Evolutionary conservation across 371 early-diverging fungal species (phyloP).

Genomic region (Mucor velutinosus): DNA sequence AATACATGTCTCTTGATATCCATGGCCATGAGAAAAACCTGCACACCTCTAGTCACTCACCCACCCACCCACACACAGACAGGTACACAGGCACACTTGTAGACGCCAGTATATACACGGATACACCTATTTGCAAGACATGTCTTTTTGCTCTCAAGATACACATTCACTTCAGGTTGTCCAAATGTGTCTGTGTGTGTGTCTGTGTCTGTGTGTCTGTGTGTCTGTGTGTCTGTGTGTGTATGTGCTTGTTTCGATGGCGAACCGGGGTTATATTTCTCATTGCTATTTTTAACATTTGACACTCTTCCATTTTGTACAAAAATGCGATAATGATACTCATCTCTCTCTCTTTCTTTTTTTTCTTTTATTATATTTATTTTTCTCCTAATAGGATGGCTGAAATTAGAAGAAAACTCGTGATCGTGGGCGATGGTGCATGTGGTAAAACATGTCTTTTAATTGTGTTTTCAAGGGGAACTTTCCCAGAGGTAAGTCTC

Average conservation of each 20-base stretch:
- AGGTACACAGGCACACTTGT: neutral
- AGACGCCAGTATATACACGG: neutral
- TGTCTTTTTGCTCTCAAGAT: neutral
- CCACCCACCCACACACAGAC: too few species aligned
- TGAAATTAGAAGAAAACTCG: conserved; percentile 93
- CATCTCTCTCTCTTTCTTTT: neutral
- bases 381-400: conserved; percentile 53
- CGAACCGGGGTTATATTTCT: neutral
- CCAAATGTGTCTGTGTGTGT: neutral
- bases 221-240: neutral
- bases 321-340: neutral
- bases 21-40: neutral
- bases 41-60: neutral
- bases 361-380: neutral
- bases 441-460: conserved; percentile 98
- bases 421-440: conserved; percentile 97
- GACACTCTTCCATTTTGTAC: neutral
- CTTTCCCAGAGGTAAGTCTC: conserved; percentile 83
- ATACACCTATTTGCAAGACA: neutral
- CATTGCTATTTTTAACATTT: neutral
- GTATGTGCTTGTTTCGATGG: neutral
- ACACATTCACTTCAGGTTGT: neutral
- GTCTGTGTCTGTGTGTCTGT: neutral
- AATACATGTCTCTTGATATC: neutral
- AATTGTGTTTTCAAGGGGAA: conserved; percentile 91